These are phyloP conservation scores for Pisolithus sp. DNA, from an alignment of 768 basidiomycete species.

Conservation along the genomic window DNA sequence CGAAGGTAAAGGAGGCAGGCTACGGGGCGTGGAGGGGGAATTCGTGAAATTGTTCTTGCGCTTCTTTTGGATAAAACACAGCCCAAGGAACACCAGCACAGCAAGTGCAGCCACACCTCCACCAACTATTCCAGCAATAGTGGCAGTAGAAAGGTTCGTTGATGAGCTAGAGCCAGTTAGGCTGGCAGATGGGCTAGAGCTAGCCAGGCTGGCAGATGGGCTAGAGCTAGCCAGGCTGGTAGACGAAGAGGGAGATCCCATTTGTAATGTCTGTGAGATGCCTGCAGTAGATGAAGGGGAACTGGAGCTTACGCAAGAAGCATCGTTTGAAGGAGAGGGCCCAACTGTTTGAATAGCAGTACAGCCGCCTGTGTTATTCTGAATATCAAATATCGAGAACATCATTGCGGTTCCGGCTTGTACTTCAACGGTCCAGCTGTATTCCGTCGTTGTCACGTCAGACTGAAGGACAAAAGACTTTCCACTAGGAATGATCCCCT, in stretches of 20 bases:
- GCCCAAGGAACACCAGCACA: slow-evolving; percentile 43
- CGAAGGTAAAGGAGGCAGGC: slow-evolving; percentile 23
- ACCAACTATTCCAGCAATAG: slow-evolving; percentile 43
- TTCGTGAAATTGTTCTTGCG: slow-evolving; percentile 21
- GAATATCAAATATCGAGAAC: slow-evolving; percentile 49
- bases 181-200: too few relatives aligned
- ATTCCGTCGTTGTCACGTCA: slow-evolving; percentile 30
- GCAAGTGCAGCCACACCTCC: slow-evolving; percentile 49
- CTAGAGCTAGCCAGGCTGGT: too few relatives aligned
- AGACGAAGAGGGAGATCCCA: slow-evolving; percentile 12
- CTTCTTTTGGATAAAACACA: slow-evolving; percentile 40
- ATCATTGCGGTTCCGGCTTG: slow-evolving; percentile 51
- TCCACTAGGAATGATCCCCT: slow-evolving; percentile 65
- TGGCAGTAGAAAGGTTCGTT: slow-evolving; percentile 29
- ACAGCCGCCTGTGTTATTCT: slow-evolving; percentile 51
- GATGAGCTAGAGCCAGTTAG: too few relatives aligned
- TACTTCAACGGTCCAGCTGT: slow-evolving; percentile 52
- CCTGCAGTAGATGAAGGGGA: slow-evolving; percentile 48
- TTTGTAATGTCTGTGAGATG: not conserved
- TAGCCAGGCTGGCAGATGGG: too few relatives aligned
- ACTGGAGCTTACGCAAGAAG: slow-evolving; percentile 42
- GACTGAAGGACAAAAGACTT: slow-evolving; percentile 41
- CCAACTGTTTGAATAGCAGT: slow-evolving; percentile 46
- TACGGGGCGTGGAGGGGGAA: slow-evolving; percentile 19
- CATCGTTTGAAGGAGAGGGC: slow-evolving; percentile 39